Conservation (phyloP, 2,329 filamentous ascomycete species). For the Cladosporium sp. region DNA sequence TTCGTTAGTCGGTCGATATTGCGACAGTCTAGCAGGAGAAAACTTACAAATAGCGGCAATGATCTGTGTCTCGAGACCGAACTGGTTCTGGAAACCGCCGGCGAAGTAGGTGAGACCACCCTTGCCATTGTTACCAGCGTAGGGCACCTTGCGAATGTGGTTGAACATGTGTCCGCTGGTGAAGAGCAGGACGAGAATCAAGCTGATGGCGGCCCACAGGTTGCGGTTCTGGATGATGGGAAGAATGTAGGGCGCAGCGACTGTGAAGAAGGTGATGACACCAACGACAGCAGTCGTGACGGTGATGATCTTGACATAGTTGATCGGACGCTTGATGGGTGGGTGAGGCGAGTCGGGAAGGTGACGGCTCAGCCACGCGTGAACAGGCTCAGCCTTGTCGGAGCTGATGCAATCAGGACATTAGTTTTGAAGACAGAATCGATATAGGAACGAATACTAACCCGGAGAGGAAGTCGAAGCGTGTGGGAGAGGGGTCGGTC, state of each 20-base stretch:
- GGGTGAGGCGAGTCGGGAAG: constrained; percentile 75
- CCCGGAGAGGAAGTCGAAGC: constrained; percentile 85
- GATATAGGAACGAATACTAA: constrained; percentile 46
- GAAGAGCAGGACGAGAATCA: constrained; percentile 88
- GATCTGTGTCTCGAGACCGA: constrained; percentile 92
- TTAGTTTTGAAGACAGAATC: constrained; percentile 3
- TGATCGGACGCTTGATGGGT: constrained; percentile 76
- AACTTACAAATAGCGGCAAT: constrained; percentile 87
- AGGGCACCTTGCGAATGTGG: constrained; percentile 93
- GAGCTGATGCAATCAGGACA: constrained; percentile 9
- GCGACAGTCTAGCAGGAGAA: constrained; percentile 16
- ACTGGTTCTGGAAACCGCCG: constrained; percentile 88
- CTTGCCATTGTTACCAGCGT: constrained; percentile 79
- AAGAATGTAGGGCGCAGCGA: constrained; percentile 74
- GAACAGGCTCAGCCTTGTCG: constrained; percentile 71
- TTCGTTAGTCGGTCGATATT: constrained; percentile 1
- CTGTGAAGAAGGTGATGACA: constrained; percentile 64
- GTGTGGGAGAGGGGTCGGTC: constrained; percentile 65
- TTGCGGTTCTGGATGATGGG: constrained; percentile 88
- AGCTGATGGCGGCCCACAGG: constrained; percentile 85
- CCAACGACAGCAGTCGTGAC: constrained; percentile 70
- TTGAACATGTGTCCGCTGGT: constrained; percentile 99
- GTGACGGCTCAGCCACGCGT: constrained; percentile 75
- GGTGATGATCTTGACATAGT: constrained; percentile 75
- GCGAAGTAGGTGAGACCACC: constrained; percentile 91